These are phyloP conservation scores for Salix exigua DNA, from an alignment of 345 rosid genomes.

Conservation along the genomic window DNA sequence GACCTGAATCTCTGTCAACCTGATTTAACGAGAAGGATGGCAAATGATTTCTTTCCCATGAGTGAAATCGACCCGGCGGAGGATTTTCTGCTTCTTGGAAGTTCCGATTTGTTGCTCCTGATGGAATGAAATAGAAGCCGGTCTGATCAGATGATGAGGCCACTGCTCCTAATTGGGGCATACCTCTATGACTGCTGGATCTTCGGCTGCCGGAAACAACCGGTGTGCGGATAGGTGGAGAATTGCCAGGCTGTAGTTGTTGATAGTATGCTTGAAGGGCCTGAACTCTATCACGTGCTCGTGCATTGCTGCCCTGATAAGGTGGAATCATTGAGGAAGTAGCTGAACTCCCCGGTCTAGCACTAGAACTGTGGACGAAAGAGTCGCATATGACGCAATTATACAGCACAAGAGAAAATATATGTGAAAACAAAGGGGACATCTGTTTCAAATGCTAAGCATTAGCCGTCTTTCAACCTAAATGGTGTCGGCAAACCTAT, in stretches of 20 bases:
- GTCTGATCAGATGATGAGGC: conserved; percentile 70
- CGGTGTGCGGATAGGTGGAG: conserved; percentile 57
- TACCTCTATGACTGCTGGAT: conserved; percentile 48
- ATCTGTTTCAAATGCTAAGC: background rate
- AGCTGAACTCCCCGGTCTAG: conserved; percentile 68
- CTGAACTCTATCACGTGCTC: conserved; percentile 83
- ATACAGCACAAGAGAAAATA: background rate
- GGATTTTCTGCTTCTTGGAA: conserved; percentile 42
- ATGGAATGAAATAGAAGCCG: conserved; percentile 61
- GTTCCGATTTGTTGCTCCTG: conserved; percentile 44
- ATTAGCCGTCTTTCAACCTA: background rate
- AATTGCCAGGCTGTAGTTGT: conserved; percentile 50
- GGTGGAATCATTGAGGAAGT: conserved; percentile 64
- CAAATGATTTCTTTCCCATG: conserved; percentile 42
- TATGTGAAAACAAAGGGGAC: background rate
- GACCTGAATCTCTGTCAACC: conserved; percentile 58
- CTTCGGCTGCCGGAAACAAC: conserved; percentile 47
- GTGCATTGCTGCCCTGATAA: conserved; percentile 84
- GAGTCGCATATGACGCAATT: background rate
- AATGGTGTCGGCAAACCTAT: background rate
- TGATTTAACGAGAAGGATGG: conserved; percentile 51
- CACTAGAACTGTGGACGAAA: conserved; percentile 45
- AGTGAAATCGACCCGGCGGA: conserved; percentile 7
- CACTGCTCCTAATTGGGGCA: conserved; percentile 48
- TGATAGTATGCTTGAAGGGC: conserved; percentile 95